Base-by-base conservation (phyloP, 148 eudicot genomes). In the Heliamphora exappendiculata region DNA sequence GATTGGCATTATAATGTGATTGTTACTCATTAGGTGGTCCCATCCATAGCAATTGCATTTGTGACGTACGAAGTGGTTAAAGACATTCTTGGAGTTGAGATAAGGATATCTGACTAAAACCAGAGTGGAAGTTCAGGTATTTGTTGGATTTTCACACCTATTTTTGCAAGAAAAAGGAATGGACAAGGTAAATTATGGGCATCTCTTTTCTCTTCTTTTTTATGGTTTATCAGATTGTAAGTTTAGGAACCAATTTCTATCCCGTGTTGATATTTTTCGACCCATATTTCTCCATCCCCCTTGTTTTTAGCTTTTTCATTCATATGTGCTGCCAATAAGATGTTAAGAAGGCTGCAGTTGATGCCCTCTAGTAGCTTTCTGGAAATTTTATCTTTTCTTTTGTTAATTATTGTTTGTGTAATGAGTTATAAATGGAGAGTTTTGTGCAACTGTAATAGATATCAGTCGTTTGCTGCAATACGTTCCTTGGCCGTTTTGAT, bases 41-140 rank as follows among this genome's bases (percentile, higher is more conserved):
- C 96, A 16, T 93, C 96, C 0, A 93, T 93, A 73, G 87, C 96
- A 20, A 85, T 93, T 65, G 96, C 98, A 57, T 93, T 93, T 78
- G 98, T 93, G 81, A 80, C 92, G 17, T 91, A 93, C 42, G 98
- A 93, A 85, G 85, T 84, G 71, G 93, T 91, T 37, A 93, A 87
- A 82, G 92, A 89, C 78, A 74, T 91, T 44, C 90, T 93, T 31
- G 96, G 96, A 74, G 98, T 93, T 67, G 98, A 91, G 85, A 86
- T 93, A 85, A 86, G 89, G 86, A 91, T 93, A 78, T 91, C 96
- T 37, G 98, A 91, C 71, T 93, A 82, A 89, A 73, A 16, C 36
- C 11, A 58, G 16, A 13, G 60, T 17, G 75, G 45, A 29, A 33
- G 75, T 54, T 75, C 28, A 66, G 34, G 58, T 58, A 53, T 72